These are phyloP conservation scores for Lactifluus pinguis DNA, from an alignment of 768 basidiomycete species.

Conservation along the genomic window DNA sequence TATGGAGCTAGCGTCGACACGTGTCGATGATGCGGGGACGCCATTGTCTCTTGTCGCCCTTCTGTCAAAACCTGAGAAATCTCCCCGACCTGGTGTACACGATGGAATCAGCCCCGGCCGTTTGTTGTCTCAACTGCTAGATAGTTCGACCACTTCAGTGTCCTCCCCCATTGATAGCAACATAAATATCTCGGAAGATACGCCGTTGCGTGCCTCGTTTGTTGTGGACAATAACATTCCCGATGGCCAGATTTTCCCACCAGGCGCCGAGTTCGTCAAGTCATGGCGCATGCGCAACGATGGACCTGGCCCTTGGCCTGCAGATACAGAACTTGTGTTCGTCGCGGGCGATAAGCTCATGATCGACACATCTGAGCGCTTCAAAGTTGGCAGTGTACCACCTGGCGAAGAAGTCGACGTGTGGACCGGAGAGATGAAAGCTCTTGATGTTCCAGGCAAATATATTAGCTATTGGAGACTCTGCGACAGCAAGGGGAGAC, in stretches of 20 bases:
- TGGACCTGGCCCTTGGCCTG: constrained; percentile 57
- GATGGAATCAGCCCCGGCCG: constrained; percentile 12
- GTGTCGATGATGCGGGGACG: constrained; percentile 1
- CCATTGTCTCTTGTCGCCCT: constrained; percentile 10
- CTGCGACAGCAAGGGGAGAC: constrained; percentile 43
- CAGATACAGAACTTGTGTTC: constrained; percentile 56
- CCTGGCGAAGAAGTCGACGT: constrained; percentile 54
- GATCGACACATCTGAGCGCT: constrained; percentile 27
- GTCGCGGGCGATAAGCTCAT: constrained; percentile 60
- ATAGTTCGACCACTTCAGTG: constrained; percentile 2
- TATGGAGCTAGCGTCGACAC: constrained; percentile 12
- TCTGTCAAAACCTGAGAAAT: constrained; percentile 12
- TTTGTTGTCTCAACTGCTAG: constrained; percentile 14
- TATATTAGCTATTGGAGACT: constrained; percentile 76
- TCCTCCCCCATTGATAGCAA: constrained; percentile 2
- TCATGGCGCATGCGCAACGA: constrained; percentile 70
- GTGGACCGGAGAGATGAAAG: constrained; percentile 71
- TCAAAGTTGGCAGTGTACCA: constrained; percentile 47
- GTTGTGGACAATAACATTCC: constrained; percentile 61
- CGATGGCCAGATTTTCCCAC: constrained; percentile 69
- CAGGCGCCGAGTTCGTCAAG: constrained; percentile 81
- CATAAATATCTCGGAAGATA: constrained; percentile 1
- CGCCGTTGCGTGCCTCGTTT: constrained; percentile 43
- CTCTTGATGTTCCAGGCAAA: constrained; percentile 62
- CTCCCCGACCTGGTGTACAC: not conserved